These are phyloP conservation scores for Strigomonas galati DNA, from an alignment of 208 protist genomes.

Conservation along the genomic window DNA sequence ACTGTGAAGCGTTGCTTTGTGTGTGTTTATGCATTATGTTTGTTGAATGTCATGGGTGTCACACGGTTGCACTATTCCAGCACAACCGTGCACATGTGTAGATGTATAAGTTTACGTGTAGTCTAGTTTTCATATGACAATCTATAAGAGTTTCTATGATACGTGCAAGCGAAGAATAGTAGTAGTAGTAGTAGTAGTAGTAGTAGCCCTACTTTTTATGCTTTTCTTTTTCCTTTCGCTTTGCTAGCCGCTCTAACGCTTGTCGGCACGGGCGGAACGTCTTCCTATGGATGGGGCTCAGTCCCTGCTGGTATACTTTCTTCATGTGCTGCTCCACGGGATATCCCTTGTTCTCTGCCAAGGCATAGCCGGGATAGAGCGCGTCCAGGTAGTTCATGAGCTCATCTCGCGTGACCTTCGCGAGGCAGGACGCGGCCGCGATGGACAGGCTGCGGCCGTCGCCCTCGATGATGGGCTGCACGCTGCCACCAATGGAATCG, in stretches of 20 bases:
- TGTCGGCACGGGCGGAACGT: slow-evolving; percentile 71
- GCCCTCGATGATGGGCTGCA: slow-evolving; percentile 83
- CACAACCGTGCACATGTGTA: too few relatives aligned
- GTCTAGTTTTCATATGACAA: too few relatives aligned
- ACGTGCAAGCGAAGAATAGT: too few relatives aligned
- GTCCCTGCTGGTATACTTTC: slow-evolving; percentile 52
- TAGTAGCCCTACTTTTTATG: slow-evolving; percentile 6
- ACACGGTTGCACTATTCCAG: too few relatives aligned
- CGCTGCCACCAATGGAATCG: slow-evolving; percentile 52
- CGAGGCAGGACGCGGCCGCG: slow-evolving; percentile 84
- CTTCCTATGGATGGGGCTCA: slow-evolving; percentile 78
- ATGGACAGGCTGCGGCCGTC: slow-evolving; percentile 86
- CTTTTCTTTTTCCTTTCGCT: slow-evolving; percentile 19
- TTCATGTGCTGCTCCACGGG: slow-evolving; percentile 87
- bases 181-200: slow-evolving; percentile 3
- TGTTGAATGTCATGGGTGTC: too few relatives aligned
- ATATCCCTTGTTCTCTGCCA: slow-evolving; percentile 85
- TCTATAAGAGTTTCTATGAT: too few relatives aligned
- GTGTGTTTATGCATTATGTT: too few relatives aligned
- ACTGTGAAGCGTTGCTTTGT: too few relatives aligned
- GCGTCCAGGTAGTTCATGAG: slow-evolving; percentile 76
- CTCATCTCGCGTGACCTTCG: slow-evolving; percentile 86
- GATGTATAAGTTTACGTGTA: too few relatives aligned
- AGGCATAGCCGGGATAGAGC: slow-evolving; percentile 79
- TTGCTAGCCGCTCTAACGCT: slow-evolving; percentile 39